phyloP scores from a whole-genome alignment of 208 protist species.

The Entamoeba moshkovskii region DNA sequence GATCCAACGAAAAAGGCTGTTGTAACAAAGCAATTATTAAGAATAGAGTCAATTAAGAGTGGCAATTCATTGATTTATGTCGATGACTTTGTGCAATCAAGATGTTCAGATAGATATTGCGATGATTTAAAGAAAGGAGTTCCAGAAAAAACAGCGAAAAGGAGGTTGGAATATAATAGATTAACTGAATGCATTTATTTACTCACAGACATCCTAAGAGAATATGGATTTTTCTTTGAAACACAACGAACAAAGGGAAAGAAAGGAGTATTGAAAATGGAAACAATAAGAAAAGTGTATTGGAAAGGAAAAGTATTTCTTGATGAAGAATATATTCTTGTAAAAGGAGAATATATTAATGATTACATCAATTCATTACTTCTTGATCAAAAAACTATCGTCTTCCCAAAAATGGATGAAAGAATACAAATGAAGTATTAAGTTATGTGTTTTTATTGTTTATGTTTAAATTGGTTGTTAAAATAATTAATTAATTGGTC shows the following conservation, averaged over 20 bases:
- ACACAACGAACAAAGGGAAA: not conserved
- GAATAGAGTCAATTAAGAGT: not conserved
- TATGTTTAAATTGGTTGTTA: not conserved
- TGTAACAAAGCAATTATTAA: not conserved
- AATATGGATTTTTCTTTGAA: not conserved
- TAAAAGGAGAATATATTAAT: not conserved
- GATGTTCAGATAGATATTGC: not conserved
- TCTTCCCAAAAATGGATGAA: not conserved
- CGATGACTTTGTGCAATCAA: not conserved
- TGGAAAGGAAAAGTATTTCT: not conserved
- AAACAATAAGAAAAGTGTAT: not conserved
- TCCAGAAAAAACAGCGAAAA: not conserved
- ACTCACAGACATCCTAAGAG: not conserved
- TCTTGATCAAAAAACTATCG: not conserved
- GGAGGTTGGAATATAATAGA: not conserved
- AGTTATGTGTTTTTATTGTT: not conserved
- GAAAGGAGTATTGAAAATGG: not conserved
- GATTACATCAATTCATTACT: not conserved
- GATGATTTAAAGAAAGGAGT: not conserved
- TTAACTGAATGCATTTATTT: not conserved
- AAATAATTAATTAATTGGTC: not conserved
- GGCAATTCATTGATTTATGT: not conserved
- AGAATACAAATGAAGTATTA: not conserved
- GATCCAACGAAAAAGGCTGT: not conserved
- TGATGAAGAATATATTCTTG: not conserved